These are phyloP conservation scores for Biancaea sappan DNA, from an alignment of 306 rosid species.

Conservation along the genomic window DNA sequence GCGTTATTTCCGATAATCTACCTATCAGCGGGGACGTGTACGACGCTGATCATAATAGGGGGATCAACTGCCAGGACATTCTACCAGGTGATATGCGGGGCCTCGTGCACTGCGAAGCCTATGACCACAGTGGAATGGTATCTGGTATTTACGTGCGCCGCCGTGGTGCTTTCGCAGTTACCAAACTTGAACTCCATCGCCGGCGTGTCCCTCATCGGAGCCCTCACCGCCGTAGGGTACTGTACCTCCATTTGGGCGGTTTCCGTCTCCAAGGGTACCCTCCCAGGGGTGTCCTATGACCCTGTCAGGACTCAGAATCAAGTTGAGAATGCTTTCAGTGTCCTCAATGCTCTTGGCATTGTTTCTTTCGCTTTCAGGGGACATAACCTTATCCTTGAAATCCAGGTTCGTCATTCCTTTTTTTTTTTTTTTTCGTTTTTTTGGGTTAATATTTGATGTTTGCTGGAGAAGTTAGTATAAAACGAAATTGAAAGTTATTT, in stretches of 20 bases:
- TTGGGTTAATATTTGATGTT: too few relatives aligned
- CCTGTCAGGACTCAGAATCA: neutral
- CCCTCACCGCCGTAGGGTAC: slow-evolving; percentile 2
- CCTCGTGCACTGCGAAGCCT: neutral
- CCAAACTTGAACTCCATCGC: slow-evolving; percentile 18
- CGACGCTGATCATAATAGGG: slow-evolving; percentile 8
- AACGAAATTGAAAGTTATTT: too few relatives aligned
- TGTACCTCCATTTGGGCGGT: neutral
- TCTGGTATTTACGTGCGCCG: neutral
- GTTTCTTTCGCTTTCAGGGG: slow-evolving; percentile 12
- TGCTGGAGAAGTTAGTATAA: too few relatives aligned
- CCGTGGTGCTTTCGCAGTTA: slow-evolving; percentile 3
- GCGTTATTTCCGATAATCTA: neutral
- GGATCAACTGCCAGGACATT: slow-evolving; percentile 18
- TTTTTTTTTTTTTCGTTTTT: too few relatives aligned
- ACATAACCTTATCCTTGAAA: slow-evolving; percentile 15
- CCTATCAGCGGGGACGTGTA: slow-evolving; percentile 4
- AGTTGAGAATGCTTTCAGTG: neutral
- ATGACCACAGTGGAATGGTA: slow-evolving; percentile 18
- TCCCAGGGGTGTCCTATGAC: neutral
- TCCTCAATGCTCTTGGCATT: neutral
- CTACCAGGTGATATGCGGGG: slow-evolving; percentile 11
- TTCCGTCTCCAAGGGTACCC: neutral
- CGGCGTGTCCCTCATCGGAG: neutral
- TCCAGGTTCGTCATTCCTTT: neutral